phyloP scores from a whole-genome alignment of 2,329 filamentous ascomycete genomes.

The Ophiostoma australiae region DNA sequence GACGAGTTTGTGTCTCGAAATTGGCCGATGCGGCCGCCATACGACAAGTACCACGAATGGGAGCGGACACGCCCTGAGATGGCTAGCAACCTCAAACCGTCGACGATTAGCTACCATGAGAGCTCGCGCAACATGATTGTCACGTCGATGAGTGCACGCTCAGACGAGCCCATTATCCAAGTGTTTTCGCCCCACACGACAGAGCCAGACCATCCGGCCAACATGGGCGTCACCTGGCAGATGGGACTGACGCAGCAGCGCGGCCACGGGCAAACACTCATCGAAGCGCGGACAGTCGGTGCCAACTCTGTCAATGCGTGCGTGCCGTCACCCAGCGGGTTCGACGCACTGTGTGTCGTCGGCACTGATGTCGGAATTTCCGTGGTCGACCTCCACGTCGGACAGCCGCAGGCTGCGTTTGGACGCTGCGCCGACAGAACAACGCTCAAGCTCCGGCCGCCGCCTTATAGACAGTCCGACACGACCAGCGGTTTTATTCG shows the following conservation, averaged over 20 bases:
- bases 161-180: conserved; percentile 24
- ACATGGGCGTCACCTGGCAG: not conserved
- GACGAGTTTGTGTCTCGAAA: conserved; percentile 30
- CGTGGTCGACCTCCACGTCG: not conserved
- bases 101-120: conserved; percentile 46
- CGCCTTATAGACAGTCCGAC: not conserved
- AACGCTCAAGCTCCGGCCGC: not conserved
- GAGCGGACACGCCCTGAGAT: conserved; percentile 16
- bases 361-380: not conserved
- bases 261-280: not conserved
- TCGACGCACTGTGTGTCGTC: not conserved
- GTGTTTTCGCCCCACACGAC: conserved; percentile 17
- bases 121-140: conserved; percentile 41
- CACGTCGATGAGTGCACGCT: conserved; percentile 32
- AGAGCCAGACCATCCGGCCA: not conserved
- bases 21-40: not conserved
- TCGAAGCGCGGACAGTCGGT: not conserved
- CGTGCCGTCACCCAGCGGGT: not conserved
- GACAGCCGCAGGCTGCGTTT: not conserved
- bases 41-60: not conserved
- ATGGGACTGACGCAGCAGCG: not conserved
- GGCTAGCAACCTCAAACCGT: conserved; percentile 35
- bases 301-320: not conserved
- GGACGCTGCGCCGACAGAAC: not conserved
- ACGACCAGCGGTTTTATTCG: not conserved